Evolutionary conservation across 345 rosid species (phyloP), one percentile per base, ranked within the genome.

Genomic region (Citrus hindsii): DNA sequence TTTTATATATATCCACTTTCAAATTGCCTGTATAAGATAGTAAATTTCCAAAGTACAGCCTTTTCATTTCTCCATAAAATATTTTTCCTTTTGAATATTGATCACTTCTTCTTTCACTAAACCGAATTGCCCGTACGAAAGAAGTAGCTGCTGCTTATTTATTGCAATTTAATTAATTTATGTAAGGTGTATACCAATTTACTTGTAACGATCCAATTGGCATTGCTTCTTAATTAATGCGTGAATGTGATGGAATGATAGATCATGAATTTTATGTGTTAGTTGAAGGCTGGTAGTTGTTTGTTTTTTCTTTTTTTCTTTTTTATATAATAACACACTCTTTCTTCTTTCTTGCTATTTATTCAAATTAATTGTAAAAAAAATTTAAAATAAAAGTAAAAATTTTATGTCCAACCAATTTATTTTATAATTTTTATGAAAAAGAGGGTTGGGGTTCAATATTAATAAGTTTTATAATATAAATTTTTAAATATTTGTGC

Each of bases 271-370:
- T 32, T 18, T 40, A 37, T 33, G 56, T 68, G 74, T 69, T 83
- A 80, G 80, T 72, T 72, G 80, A 65, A 12, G 85, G 77, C 33
- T 75, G 85, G 82, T 80, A 78, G 87, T 71, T 85, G 46, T 19
- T 10, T 4, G 1, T 61, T 13, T 25, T 4, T 27, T 61, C 4
- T 10, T 1, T 27, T 61, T 61, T 25, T 1, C 0, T 25, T 61
- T 61, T 5, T 5, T 1, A 0, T 1, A 0, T 25, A 46, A 13
- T 61, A 5, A 6, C 14, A 4, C 27, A 1, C 2, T 27, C 12
- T 27, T 30, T 46, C 2, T 25, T 28, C 13, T 61, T 62, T n/a
- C 14, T 35, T 7, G 48, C 48, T 9, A 9, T 56, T 40, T 46
- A 61, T 66, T 32, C 68, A 69, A 75, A 53, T 37, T 59, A 7